Conservation (phyloP, 768 basidiomycete species). For the Leccinum pellstonianum region DNA sequence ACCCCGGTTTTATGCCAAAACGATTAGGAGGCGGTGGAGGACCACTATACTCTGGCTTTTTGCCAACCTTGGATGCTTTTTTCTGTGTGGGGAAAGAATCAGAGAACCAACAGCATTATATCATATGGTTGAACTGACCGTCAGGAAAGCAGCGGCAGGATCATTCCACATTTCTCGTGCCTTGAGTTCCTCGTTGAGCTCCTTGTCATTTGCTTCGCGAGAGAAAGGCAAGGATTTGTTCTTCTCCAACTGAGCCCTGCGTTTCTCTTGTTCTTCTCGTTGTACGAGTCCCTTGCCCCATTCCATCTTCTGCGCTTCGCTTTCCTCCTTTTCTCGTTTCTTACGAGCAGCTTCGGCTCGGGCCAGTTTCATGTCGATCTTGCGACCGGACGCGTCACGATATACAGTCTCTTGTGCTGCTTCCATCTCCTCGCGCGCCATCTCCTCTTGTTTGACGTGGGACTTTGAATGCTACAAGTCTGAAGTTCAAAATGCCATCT, state of each 20-base stretch:
- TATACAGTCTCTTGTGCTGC: conserved; percentile 89
- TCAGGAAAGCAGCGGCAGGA: conserved; percentile 93
- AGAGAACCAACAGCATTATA: background rate
- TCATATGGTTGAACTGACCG: conserved; percentile 47
- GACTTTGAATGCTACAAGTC: conserved; percentile 38
- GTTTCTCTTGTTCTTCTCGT: conserved; percentile 71
- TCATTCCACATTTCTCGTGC: conserved; percentile 91
- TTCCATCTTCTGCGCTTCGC: conserved; percentile 90
- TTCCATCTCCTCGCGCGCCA: conserved; percentile 46
- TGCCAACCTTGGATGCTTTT: conserved; percentile 70
- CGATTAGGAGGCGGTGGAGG: conserved; percentile 92
- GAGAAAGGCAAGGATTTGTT: conserved; percentile 68
- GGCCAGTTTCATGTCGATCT: conserved; percentile 85
- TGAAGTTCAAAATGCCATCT: background rate
- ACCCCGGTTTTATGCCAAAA: conserved; percentile 92
- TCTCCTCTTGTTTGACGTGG: conserved; percentile 36
- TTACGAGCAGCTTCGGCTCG: conserved; percentile 79
- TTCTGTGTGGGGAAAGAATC: conserved; percentile 46
- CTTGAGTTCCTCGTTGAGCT: conserved; percentile 82
- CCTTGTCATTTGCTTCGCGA: conserved; percentile 76
- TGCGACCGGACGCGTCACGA: conserved; percentile 83
- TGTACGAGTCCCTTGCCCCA: conserved; percentile 98
- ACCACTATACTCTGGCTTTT: conserved; percentile 81
- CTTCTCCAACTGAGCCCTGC: conserved; percentile 63
- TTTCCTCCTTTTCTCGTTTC: conserved; percentile 82